Evolutionary conservation across 2,329 filamentous ascomycete species (phyloP).

Genomic region (Ceratocystiopsis brevicomis): DNA sequence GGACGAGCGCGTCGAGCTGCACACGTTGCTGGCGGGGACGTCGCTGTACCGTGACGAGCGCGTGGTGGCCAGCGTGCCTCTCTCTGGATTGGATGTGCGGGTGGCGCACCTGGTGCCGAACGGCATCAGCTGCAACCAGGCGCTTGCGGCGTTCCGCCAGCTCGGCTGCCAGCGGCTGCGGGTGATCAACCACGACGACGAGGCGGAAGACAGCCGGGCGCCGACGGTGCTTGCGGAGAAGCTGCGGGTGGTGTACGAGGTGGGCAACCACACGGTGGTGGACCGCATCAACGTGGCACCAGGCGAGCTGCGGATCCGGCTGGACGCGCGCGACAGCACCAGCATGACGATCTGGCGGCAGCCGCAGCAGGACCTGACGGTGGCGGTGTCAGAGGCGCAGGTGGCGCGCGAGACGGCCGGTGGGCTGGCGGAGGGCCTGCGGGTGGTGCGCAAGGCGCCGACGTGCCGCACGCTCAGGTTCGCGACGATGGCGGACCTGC

Average conservation of each 20-base stretch:
- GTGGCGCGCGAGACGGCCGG: conserved; percentile 41
- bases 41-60: conserved; percentile 48
- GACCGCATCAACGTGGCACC: conserved; percentile 69
- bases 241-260: conserved; percentile 56
- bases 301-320: conserved; percentile 49
- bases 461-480: conserved; percentile 60
- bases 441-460: conserved; percentile 33
- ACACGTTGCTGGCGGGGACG: conserved; percentile 55
- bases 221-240: conserved; percentile 59
- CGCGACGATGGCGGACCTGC: conserved; percentile 46
- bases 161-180: conserved; percentile 47
- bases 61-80: conserved; percentile 48
- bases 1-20: conserved; percentile 51
- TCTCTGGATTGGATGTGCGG: conserved; percentile 33
- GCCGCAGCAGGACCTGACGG: conserved; percentile 57
- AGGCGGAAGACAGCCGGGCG: conserved; percentile 35
- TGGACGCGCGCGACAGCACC: conserved; percentile 43
- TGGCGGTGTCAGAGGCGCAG: conserved; percentile 53
- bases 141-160: conserved; percentile 28
- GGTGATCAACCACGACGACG: conserved; percentile 54
- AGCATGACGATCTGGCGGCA: conserved; percentile 50
- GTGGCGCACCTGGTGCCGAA: conserved; percentile 25
- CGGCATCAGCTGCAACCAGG: conserved; percentile 25
- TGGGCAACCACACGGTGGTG: conserved; percentile 57
- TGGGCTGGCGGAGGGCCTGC: conserved; percentile 44